Evolutionary conservation across 495 filamentous ascomycete species (phyloP), one percentile per base, ranked within the genome.

Genomic region (Aspergillus sclerotiicarbonarius): DNA sequence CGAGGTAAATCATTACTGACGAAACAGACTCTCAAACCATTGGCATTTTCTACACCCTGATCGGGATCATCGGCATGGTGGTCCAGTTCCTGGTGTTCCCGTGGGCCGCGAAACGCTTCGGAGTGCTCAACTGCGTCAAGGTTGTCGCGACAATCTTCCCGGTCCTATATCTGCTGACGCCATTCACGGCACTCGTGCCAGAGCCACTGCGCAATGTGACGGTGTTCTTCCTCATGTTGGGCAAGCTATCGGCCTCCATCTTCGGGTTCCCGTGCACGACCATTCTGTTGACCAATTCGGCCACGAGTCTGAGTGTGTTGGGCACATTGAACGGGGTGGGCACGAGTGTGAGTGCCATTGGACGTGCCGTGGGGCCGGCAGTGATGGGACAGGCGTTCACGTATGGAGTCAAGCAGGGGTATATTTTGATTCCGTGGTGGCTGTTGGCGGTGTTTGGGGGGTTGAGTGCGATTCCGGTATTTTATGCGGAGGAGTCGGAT

Each of bases 301-400:
- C 91, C 1, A 71, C 77, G 0, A 88, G 83, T 46, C 74, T 96
- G 32, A 76, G 82, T 31, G 81, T 95, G 47, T 81, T 96, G 7
- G 93, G 92, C 0, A 96, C 92, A 2, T 73, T 98, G 50, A 98
- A 98, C 67, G 93, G 93, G 0, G 84, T 96, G 52, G 90, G 88
- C 0, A 92, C 90, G 0, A 87, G 86, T 49, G 80, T 92, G 31
- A 87, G 85, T 59, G 90, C 89, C 0, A 64, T 96, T 18, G 92
- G 92, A 8, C 78, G 91, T 30, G 91, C 90, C 1, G 64, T 79
- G 12, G 93, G 93, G 0, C 93, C 93, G 6, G 87, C 88, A 0
- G 31, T 85, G 13, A 78, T 80, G 0, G 89, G 89, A 4, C 69
- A 78, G 45, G 76, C 82, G 0, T 92, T 92, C 64, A 88, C 84